phyloP scores from a whole-genome alignment of 805 yeast genomes.

The Sugiyamaella americana region DNA sequence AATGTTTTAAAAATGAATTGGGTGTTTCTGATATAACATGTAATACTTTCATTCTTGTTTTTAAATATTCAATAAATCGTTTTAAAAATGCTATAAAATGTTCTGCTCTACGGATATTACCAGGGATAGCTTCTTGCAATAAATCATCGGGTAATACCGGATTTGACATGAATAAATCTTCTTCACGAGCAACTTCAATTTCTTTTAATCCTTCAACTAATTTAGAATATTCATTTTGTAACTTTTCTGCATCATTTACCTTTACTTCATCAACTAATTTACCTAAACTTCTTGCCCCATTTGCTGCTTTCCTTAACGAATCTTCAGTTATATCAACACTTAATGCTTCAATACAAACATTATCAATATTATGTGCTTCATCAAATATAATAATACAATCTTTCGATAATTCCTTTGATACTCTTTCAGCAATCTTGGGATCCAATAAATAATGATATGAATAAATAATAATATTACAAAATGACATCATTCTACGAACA shows the following conservation, averaged over 20 bases:
- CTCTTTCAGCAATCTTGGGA: conserved; percentile 95
- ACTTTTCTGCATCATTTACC: conserved; percentile 69
- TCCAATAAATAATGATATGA: conserved; percentile 94
- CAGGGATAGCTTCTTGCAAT: conserved; percentile 90
- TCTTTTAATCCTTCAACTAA: conserved; percentile 85
- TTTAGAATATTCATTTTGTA: conserved; percentile 86
- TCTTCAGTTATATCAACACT: conserved; percentile 91
- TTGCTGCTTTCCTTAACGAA: conserved; percentile 73
- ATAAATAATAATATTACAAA: conserved; percentile 87
- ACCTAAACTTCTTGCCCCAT: conserved; percentile 77
- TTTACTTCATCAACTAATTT: conserved; percentile 81
- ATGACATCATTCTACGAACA: conserved; percentile 93
- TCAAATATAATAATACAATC: conserved; percentile 94
- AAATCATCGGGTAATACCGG: conserved; percentile 85
- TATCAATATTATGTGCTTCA: conserved; percentile 98
- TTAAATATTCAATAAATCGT: conserved; percentile 87
- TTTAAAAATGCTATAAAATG: conserved; percentile 92
- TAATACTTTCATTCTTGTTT: conserved; percentile 94
- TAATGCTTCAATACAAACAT: conserved; percentile 94
- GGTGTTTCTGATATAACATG: conserved; percentile 99
- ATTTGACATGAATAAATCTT: conserved; percentile 71
- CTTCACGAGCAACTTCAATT: conserved; percentile 57
- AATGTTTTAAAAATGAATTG: conserved; percentile 80
- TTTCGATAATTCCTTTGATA: conserved; percentile 82
- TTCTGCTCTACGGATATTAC: conserved; percentile 94